Base-by-base conservation (phyloP, 2,329 filamentous ascomycete genomes). In the Zasmidium angulare region DNA sequence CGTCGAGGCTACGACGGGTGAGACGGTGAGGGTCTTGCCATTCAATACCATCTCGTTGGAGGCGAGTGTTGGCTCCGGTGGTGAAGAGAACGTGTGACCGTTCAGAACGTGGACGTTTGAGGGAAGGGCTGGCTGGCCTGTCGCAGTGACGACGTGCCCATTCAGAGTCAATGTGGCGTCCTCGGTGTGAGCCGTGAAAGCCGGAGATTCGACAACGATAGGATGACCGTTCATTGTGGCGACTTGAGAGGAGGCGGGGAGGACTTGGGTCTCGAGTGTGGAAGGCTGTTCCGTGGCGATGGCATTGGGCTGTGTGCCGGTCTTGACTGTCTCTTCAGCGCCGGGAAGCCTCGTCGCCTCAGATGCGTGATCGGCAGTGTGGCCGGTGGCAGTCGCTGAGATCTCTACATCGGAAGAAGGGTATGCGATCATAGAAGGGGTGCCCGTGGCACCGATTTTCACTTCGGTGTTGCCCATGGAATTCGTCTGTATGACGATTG, bases 381-480 rank as follows among this genome's bases (percentile, higher is more conserved):
- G 14, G 36, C n/a, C 26, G 4, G 26, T 46, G 12, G 46, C 55
- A 24, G 56, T 29, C 12, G 59, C 36, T 7, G 12, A 4, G 36
- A 43, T 7, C n/a, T 43, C 36, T 10, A 43, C 24, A 10, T 36
- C 58, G 31, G 55, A 61, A 19, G 46, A 48, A 36, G 50, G 24
- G 51, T 55, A 52, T 11, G 56, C 51, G 46, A 31, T 51, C 12
- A 48, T 46, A n/a, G 53, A 49, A 2, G 43, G 43, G 21, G 24
- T 58, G 21, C 10, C 48, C 3, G 55, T 53, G 12, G 46, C 52
- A 17, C 36, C 36, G 49, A 49, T 23, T 20, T 43, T n/a, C 9
- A 61, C 29, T 40, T 61, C 31, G 10, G 56, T 54, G 29, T 56
- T 46, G 43, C 53, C 53, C 10, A 23, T 47, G 14, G 56, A 53